Evolutionary conservation across 176 grass and related monocot genomes (phyloP).

Genomic region (Ensete ventricosum): DNA sequence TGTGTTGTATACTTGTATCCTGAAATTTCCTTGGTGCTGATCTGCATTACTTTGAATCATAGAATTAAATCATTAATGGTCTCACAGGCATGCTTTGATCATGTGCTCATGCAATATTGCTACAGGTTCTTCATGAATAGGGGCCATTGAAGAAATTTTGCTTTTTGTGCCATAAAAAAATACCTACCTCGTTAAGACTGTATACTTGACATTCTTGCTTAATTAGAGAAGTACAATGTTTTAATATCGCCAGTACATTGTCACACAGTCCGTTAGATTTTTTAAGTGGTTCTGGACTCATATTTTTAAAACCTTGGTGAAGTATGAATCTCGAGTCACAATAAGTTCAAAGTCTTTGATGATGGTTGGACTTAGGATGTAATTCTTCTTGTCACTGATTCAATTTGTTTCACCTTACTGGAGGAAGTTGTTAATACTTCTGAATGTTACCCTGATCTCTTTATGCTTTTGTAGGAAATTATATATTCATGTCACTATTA

Average conservation of each 20-base stretch:
- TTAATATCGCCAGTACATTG: no score
- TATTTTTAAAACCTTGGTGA: not conserved
- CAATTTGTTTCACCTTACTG: not conserved
- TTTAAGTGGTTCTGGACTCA: no score
- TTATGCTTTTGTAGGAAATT: not conserved
- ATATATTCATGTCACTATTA: conserved; percentile 2
- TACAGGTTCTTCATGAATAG: not conserved
- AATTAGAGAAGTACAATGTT: not conserved
- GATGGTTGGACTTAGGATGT: not conserved
- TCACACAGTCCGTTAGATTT: no score
- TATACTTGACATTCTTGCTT: not conserved
- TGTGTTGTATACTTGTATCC: not conserved
- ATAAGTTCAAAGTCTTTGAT: not conserved
- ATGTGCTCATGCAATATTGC: not conserved
- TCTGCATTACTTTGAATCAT: not conserved
- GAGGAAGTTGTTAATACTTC: not conserved
- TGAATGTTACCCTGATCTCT: conserved; percentile 2
- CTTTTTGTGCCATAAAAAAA: not conserved
- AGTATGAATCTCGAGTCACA: not conserved
- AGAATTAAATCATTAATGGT: not conserved
- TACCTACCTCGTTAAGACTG: not conserved
- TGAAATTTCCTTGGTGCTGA: not conserved
- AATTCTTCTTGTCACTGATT: not conserved
- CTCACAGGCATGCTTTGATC: not conserved
- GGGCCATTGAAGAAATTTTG: not conserved